Percentiles rank a stretch among this genome's conserved stretches.
Evolutionary conservation across 2,329 filamentous ascomycete species (phyloP).

Genomic region (Diaporthe caulivora): DNA sequence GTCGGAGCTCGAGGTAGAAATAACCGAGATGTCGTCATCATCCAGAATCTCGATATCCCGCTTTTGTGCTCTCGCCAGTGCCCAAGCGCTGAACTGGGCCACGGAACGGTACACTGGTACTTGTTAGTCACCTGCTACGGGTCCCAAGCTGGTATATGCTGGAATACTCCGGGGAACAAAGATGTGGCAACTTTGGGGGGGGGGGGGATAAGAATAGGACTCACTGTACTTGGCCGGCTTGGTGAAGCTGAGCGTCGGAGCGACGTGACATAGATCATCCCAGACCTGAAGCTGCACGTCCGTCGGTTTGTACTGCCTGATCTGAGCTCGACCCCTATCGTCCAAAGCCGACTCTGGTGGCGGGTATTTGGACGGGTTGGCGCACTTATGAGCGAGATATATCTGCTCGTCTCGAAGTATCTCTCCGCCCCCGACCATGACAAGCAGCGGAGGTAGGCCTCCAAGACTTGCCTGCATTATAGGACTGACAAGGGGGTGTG

Average conservation of each 20-base stretch:
- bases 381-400: slow-evolving; percentile 93
- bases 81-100: slow-evolving; percentile 94
- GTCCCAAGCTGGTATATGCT: too few relatives aligned
- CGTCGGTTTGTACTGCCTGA: slow-evolving; percentile 82
- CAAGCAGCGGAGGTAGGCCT: slow-evolving; percentile 87
- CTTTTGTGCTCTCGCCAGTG: slow-evolving; percentile 84
- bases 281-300: slow-evolving; percentile 95
- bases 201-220: too few relatives aligned
- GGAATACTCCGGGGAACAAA: too few relatives aligned
- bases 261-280: slow-evolving; percentile 95
- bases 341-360: slow-evolving; percentile 74
- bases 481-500: slow-evolving; percentile 91
- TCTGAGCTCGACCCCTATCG: slow-evolving; percentile 68
- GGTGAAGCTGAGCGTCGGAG: slow-evolving; percentile 94
- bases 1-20: slow-evolving; percentile 69
- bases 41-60: slow-evolving; percentile 84
- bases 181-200: too few relatives aligned
- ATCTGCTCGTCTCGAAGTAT: slow-evolving; percentile 94
- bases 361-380: slow-evolving; percentile 82
- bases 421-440: slow-evolving; percentile 90
- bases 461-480: slow-evolving; percentile 89
- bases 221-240: slow-evolving; percentile 87
- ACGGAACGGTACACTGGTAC: slow-evolving; percentile 81
- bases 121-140: too few relatives aligned
- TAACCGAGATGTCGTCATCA: slow-evolving; percentile 81